Conservation (phyloP, 768 basidiomycete genomes). For the Cystobasidium tubakii region DNA sequence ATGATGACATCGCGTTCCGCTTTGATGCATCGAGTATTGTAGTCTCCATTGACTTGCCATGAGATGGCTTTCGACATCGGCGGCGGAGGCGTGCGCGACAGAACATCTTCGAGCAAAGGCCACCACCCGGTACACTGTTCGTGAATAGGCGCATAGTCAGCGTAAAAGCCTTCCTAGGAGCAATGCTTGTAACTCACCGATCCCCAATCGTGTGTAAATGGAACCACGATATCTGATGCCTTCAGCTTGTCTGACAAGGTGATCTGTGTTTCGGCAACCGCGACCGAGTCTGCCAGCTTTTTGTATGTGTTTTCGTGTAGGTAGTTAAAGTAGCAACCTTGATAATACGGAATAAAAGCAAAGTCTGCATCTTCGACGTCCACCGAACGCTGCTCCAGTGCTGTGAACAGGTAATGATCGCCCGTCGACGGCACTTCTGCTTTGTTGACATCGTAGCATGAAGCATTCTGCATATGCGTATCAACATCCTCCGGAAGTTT, state of each 20-base stretch:
- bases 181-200: slow-evolving; percentile 12
- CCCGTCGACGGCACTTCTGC: slow-evolving; percentile 41
- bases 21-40: slow-evolving; percentile 46
- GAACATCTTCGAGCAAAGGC: slow-evolving; percentile 42
- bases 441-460: slow-evolving; percentile 43
- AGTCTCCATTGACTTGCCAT: slow-evolving; percentile 46
- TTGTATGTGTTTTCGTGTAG: slow-evolving; percentile 44
- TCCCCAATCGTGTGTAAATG: slow-evolving; percentile 46
- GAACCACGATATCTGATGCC: slow-evolving; percentile 41
- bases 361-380: slow-evolving; percentile 42
- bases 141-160: neutral
- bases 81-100: slow-evolving; percentile 42
- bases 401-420: slow-evolving; percentile 44
- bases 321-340: slow-evolving; percentile 45
- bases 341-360: slow-evolving; percentile 43
- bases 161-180: neutral
- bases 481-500: slow-evolving; percentile 41
- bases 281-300: slow-evolving; percentile 43
- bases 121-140: slow-evolving; percentile 44
- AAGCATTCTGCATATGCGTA: slow-evolving; percentile 38
- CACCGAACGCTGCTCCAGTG: slow-evolving; percentile 36
- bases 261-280: slow-evolving; percentile 39
- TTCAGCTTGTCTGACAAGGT: slow-evolving; percentile 36
- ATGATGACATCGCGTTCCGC: slow-evolving; percentile 44
- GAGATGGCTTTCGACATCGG: slow-evolving; percentile 45